Evolutionary conservation across 331 rosid species (phyloP), one percentile per base, ranked within the genome.

Genomic region (Saraca asoca): DNA sequence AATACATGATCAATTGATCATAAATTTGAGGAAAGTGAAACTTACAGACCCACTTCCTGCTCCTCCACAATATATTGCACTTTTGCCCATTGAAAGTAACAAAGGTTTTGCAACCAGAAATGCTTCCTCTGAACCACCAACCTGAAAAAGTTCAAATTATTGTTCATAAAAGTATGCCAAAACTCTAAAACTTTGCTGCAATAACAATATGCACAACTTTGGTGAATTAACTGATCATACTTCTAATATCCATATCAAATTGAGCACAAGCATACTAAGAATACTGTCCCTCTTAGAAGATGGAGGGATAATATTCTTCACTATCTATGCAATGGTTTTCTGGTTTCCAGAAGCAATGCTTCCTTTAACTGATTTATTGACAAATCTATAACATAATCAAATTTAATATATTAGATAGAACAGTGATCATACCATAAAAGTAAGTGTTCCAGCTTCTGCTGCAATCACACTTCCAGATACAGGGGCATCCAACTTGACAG

Each of bases 21-120:
- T n/a, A 11, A 12, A 12, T 6, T 49, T 15, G 29, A 39, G 70
- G 37, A 39, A 15, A n/a, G 52, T 56, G 59, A 45, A 71, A 70
- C 98, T 89, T 69, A 92, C 96, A 14, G 97, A 88, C 75, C 98
- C 97, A 81, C 79, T 90, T 80, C 97, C 98, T 16, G 90, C 76
- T 59, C 78, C 80, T 33, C 98, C 98, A 71, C 97, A 93, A 72
- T 84, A 78, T 54, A 93, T 75, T 51, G 85, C 74, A 80, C 82
- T 85, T 85, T 82, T 88, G 20, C 97, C 98, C 97, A 90, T 93
- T 7, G 95, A 79, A 63, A 72, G 78, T 51, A 93, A 85, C 41
- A 90, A 24, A 29, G 96, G 66, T 49, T 87, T 74, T 73, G 98
- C 90, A 19, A 88, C 79, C 34, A 75, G 43, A 72, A 76, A 86